These are phyloP conservation scores for Logfia minima DNA, from an alignment of 129 eudicot genomes.

Conservation along the genomic window DNA sequence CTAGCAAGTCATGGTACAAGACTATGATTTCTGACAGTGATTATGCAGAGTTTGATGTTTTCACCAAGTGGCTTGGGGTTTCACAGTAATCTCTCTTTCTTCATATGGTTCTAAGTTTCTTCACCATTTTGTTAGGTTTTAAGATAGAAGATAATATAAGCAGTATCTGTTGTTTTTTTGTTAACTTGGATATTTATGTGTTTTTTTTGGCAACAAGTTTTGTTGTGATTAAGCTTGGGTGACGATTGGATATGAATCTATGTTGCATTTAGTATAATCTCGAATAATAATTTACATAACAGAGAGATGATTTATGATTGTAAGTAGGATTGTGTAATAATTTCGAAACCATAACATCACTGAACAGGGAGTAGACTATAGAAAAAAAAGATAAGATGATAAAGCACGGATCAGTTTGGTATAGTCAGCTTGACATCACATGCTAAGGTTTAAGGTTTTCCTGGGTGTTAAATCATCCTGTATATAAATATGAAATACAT, in stretches of 20 bases:
- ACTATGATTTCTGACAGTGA: slow-evolving; percentile 72
- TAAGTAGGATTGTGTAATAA: neutral
- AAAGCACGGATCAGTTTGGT: no score
- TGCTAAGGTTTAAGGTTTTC: no score
- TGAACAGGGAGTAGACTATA: no score
- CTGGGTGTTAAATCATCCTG: no score
- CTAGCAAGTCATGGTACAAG: slow-evolving; percentile 64
- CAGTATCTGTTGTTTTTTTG: slow-evolving; percentile 19
- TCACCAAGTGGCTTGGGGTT: slow-evolving; percentile 74
- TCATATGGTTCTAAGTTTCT: slow-evolving; percentile 8
- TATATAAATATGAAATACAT: no score
- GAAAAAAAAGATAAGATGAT: no score
- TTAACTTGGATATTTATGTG: slow-evolving; percentile 24
- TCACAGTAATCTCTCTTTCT: slow-evolving; percentile 45
- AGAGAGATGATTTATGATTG: no score
- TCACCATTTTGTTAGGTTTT: slow-evolving; percentile 23
- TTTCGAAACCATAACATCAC: no score
- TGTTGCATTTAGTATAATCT: neutral
- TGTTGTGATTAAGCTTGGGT: slow-evolving; percentile 10
- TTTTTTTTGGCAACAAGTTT: slow-evolving; percentile 21
- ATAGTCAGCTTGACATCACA: no score
- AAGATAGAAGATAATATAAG: slow-evolving; percentile 22
- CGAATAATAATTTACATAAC: neutral
- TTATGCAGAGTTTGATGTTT: slow-evolving; percentile 66
- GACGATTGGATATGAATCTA: slow-evolving; percentile 9